phyloP scores from a whole-genome alignment of 2,329 filamentous ascomycete species.

The Furcasterigmium sp. region DNA sequence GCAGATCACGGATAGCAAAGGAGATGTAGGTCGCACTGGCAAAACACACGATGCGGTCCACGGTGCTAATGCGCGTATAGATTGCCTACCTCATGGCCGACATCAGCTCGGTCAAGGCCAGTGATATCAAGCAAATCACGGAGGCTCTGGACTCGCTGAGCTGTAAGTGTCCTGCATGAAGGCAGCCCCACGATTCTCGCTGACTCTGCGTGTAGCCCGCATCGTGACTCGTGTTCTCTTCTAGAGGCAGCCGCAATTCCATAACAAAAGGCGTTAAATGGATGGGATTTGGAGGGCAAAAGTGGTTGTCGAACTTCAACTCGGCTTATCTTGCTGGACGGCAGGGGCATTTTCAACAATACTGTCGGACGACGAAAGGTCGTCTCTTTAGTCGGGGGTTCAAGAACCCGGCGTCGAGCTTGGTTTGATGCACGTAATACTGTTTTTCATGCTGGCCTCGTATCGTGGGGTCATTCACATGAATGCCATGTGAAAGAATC shows the following conservation, averaged over 20 bases:
- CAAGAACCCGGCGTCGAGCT: too few relatives aligned
- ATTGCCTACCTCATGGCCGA: conserved; percentile 97
- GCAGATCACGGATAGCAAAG: conserved; percentile 94
- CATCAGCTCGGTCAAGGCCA: conserved; percentile 77
- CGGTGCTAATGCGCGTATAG: conserved; percentile 27
- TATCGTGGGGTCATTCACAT: too few relatives aligned
- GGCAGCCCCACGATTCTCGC: not conserved
- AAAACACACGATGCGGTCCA: not conserved
- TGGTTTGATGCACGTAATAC: too few relatives aligned
- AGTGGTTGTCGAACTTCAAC: not conserved
- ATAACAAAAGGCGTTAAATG: not conserved
- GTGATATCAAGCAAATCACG: conserved; percentile 81
- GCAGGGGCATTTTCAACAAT: not conserved
- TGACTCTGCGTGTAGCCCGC: conserved; percentile 23
- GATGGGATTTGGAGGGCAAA: not conserved
- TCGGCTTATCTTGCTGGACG: not conserved
- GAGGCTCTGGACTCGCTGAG: conserved; percentile 75
- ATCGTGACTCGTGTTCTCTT: conserved; percentile 44
- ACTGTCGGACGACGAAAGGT: not conserved
- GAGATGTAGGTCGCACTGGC: conserved; percentile 73
- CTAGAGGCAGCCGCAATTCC: conserved; percentile 16
- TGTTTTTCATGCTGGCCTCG: too few relatives aligned
- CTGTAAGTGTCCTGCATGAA: conserved; percentile 49
- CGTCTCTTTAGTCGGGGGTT: too few relatives aligned
- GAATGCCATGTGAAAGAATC: too few relatives aligned